Evolutionary conservation across 139 green algal species (phyloP).

Genomic region (Chara braunii): DNA sequence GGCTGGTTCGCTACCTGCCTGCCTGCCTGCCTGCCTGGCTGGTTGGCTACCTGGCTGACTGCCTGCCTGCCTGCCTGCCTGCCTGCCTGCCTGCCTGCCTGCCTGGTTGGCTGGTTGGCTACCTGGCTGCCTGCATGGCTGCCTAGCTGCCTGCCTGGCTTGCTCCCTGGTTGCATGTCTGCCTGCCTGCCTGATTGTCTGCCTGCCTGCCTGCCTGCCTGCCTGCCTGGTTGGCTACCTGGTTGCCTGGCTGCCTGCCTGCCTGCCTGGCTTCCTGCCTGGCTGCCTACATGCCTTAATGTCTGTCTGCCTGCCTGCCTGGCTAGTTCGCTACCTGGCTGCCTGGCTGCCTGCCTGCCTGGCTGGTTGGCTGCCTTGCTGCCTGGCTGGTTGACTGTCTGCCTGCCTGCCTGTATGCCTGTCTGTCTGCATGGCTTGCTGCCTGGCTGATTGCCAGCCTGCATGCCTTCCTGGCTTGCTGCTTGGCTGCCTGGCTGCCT

Average conservation of each 20-base stretch:
- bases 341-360: constrained; percentile 19
- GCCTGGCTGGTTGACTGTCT: constrained; percentile 3
- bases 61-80: constrained; percentile 23
- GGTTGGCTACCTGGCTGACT: constrained; percentile 12
- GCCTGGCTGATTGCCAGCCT: constrained; percentile 9
- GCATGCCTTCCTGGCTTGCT: constrained; percentile 18
- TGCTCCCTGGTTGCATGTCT: constrained; percentile 10
- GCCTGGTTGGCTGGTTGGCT: constrained; percentile 22
- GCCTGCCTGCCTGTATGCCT: constrained; percentile 17
- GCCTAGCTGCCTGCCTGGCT: constrained; percentile 16
- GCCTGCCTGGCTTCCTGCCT: constrained; percentile 26
- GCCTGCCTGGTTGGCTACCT: constrained; percentile 13
- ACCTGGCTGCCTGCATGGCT: constrained; percentile 19
- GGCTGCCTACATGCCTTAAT: constrained; percentile 17
- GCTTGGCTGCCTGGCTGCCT: constrained; percentile 17
- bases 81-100: constrained; percentile 28
- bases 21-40: constrained; percentile 15
- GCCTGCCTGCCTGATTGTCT: constrained; percentile 16
- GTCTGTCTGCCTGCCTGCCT: constrained; percentile 17
- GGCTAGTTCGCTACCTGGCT: too few species aligned
- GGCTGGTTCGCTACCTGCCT: constrained; percentile 18
- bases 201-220: constrained; percentile 17
- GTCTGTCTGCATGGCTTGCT: constrained; percentile 15
- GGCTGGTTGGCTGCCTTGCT: too few species aligned
- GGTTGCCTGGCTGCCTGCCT: constrained; percentile 21